Conservation (phyloP, 371 early-diverging fungal species). For the Batrachochytrium dendrobatidis region DNA sequence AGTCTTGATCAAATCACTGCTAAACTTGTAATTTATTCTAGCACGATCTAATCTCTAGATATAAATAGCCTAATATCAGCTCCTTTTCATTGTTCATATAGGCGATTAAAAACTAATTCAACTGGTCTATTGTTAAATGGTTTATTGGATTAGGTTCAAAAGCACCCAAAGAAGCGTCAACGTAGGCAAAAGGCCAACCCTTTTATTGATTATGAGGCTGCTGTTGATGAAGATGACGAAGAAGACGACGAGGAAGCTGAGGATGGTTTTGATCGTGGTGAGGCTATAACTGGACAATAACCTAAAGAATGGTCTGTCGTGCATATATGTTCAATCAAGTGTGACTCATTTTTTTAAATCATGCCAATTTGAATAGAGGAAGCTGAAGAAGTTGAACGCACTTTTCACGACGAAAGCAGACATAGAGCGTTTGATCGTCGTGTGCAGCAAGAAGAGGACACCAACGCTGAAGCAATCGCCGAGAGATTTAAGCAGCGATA, state of each 20-base stretch:
- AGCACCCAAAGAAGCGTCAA: slow-evolving; percentile 3
- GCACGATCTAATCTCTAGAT: too few species aligned
- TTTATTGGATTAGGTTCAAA: not conserved
- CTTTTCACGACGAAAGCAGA: slow-evolving; percentile 38
- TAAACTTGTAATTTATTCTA: too few species aligned
- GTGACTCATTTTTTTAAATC: not conserved
- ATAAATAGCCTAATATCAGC: too few species aligned
- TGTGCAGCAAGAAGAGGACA: slow-evolving; percentile 57
- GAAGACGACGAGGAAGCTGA: slow-evolving; percentile 39
- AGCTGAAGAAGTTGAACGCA: slow-evolving; percentile 61
- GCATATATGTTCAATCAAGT: not conserved
- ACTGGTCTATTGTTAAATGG: not conserved
- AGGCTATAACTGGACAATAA: not conserved
- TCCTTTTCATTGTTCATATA: not conserved
- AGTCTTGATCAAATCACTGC: too few species aligned
- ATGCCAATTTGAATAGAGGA: slow-evolving; percentile 50
- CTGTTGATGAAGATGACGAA: slow-evolving; percentile 67
- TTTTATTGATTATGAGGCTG: slow-evolving; percentile 61
- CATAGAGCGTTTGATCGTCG: slow-evolving; percentile 63
- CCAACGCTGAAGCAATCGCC: slow-evolving; percentile 81
- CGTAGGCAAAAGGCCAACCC: slow-evolving; percentile 10
- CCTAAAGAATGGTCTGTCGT: slow-evolving; percentile 1
- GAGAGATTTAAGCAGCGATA: slow-evolving; percentile 71
- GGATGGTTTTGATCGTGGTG: slow-evolving; percentile 15
- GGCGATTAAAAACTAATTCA: not conserved